Evolutionary conservation across 2,329 filamentous ascomycete genomes (phyloP).

Genomic region (Dothiorella sarmentorum): DNA sequence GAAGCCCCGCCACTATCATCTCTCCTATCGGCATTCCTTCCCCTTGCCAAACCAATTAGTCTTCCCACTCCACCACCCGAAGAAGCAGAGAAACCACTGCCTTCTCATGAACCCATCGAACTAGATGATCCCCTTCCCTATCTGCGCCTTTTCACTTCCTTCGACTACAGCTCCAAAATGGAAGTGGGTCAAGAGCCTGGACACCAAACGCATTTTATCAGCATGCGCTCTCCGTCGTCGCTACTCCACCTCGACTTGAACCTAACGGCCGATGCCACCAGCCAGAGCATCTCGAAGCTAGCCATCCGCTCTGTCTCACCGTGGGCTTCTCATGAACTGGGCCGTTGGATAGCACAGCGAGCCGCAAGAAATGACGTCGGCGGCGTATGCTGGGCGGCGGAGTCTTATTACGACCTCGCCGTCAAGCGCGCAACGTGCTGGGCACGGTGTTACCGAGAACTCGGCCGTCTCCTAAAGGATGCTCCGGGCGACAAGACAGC

Average conservation of each 20-base stretch:
- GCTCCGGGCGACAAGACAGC: background rate
- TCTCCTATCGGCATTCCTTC: constrained; percentile 40
- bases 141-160: constrained; percentile 66
- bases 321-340: constrained; percentile 57
- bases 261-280: constrained; percentile 52
- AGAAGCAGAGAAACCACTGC: constrained; percentile 39
- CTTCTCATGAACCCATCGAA: constrained; percentile 63
- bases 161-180: constrained; percentile 55
- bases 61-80: constrained; percentile 29
- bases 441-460: constrained; percentile 51
- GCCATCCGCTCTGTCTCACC: constrained; percentile 55
- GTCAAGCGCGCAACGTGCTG: constrained; percentile 61
- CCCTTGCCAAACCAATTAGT: constrained; percentile 31
- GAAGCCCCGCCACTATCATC: constrained; percentile 29
- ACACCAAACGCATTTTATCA: constrained; percentile 50
- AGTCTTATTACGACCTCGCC: constrained; percentile 63
- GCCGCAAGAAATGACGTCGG: constrained; percentile 52
- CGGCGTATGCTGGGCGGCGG: constrained; percentile 64
- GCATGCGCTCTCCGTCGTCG: constrained; percentile 48
- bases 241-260: constrained; percentile 58
- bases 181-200: constrained; percentile 11
- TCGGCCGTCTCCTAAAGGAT: constrained; percentile 34
- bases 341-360: constrained; percentile 47
- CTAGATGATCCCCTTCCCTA: constrained; percentile 65
- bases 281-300: constrained; percentile 52